These are phyloP conservation scores for Metarhizium album DNA, from an alignment of 2,329 filamentous ascomycete genomes.

Conservation along the genomic window DNA sequence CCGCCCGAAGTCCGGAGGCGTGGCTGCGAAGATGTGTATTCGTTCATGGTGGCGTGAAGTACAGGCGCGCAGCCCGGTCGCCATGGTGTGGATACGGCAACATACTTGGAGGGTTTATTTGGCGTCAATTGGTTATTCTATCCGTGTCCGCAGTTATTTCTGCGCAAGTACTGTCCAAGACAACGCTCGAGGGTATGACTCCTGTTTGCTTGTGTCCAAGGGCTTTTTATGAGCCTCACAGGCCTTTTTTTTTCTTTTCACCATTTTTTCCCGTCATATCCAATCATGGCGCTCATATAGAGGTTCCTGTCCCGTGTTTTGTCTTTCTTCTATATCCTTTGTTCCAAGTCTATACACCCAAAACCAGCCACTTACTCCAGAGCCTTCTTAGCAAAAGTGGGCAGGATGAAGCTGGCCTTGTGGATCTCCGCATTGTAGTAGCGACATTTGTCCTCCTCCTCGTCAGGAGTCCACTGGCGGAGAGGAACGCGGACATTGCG, in stretches of 20 bases:
- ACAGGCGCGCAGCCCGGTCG: not conserved
- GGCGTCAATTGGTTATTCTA: not conserved
- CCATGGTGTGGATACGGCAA: not conserved
- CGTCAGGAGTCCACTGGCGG: conserved; percentile 69
- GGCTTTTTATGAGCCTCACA: no score
- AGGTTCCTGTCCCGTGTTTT: not conserved
- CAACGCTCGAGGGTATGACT: not conserved
- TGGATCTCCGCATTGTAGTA: conserved; percentile 99
- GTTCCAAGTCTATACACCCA: not conserved
- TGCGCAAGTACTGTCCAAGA: not conserved
- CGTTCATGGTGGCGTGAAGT: no score
- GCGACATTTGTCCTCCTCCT: conserved; percentile 85
- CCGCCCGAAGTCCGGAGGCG: not conserved
- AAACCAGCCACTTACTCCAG: conserved; percentile 34
- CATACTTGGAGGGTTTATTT: not conserved
- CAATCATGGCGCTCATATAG: not conserved
- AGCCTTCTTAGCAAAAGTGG: conserved; percentile 81
- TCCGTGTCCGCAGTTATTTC: not conserved
- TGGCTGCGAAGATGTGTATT: not conserved
- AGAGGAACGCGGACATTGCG: conserved; percentile 78
- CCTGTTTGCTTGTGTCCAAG: not conserved
- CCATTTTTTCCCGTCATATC: not conserved
- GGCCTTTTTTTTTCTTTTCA: not conserved
- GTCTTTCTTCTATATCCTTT: not conserved
- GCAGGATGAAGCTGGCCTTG: conserved; percentile 85